Evolutionary conservation across 352 stramenopile genomes (phyloP), one percentile per base, ranked within the genome.

Genomic region (Phytophthora sp.): DNA sequence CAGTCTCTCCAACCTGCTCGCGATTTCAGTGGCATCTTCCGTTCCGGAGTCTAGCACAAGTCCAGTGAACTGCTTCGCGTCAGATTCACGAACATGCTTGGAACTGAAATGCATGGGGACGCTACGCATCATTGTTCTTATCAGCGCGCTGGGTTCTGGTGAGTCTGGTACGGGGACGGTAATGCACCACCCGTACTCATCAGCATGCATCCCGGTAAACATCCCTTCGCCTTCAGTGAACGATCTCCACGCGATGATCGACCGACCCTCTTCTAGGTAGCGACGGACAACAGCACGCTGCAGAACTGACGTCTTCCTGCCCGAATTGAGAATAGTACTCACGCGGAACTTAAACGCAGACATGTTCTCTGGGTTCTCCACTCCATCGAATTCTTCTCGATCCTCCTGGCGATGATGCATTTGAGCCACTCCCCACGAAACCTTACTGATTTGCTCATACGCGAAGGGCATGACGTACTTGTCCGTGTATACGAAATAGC

Each of bases 101-200:
- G 45, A 34, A 13, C 26, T 57, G 31, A 69, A 65, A 17, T 69
- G 54, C 61, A 69, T 69, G 7, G 61, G 61, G 2, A 60, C 45
- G 15, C 60, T 21, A 17, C 54, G 61, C 9, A 69, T 54, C n/a
- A 56, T 54, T 12, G 46, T 65, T n/a, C 45, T 18, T 1, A 32
- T 20, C 8, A 69, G 34, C 11, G 61, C 60, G 0, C 31, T 41
- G n/a, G 37, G 11, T 9, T 54, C n/a, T 0, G 45, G 24, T 4
- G 39, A 30, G 11, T 12, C 49, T 4, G 54, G 27, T 20, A 54
- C 21, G 1, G 61, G 61, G 35, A 43, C 28, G 7, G 45, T 48
- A 1, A 65, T 21, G 20, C 44, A 59, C 54, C 53, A 65, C 0
- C 61, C 61, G 12, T 18, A 24, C 34, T 69, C 61, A 39, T 69